Conservation (phyloP, 2,329 filamentous ascomycete genomes). For the Cladophialophora exuberans region DNA sequence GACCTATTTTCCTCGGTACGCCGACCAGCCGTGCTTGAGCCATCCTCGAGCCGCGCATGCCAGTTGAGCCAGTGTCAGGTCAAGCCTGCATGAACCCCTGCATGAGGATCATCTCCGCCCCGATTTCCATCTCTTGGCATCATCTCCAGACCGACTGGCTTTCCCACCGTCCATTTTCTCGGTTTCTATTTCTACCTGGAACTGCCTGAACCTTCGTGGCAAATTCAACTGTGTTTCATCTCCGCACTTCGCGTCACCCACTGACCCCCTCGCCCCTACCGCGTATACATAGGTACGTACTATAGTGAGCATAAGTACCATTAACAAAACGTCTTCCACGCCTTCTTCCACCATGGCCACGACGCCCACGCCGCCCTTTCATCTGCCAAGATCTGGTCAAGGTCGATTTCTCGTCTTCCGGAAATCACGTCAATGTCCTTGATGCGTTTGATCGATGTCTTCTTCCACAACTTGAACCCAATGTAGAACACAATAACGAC, state of each 20-base stretch:
- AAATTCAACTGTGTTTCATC: too few relatives aligned
- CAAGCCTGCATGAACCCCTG: neutral
- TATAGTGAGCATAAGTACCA: too few relatives aligned
- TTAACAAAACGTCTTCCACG: constrained; percentile 9
- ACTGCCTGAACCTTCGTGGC: too few relatives aligned
- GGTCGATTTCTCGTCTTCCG: constrained; percentile 75
- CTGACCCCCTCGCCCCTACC: too few relatives aligned
- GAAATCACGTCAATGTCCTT: constrained; percentile 61
- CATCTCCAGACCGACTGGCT: neutral
- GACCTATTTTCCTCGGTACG: too few relatives aligned
- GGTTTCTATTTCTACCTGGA: too few relatives aligned
- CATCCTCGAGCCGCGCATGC: too few relatives aligned
- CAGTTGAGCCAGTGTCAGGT: too few relatives aligned
- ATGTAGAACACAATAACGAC: constrained; percentile 59
- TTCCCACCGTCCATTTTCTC: neutral
- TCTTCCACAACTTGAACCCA: constrained; percentile 40
- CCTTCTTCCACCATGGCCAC: constrained; percentile 75
- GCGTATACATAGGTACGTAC: too few relatives aligned
- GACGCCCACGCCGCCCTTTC: constrained; percentile 71
- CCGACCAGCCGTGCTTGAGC: too few relatives aligned
- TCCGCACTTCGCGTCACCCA: too few relatives aligned
- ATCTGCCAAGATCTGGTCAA: constrained; percentile 65
- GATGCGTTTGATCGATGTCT: constrained; percentile 8
- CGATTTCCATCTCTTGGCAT: constrained; percentile 9
- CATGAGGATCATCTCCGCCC: constrained; percentile 1